phyloP scores from a whole-genome alignment of 768 basidiomycete genomes.

The Lyophyllum atratum region DNA sequence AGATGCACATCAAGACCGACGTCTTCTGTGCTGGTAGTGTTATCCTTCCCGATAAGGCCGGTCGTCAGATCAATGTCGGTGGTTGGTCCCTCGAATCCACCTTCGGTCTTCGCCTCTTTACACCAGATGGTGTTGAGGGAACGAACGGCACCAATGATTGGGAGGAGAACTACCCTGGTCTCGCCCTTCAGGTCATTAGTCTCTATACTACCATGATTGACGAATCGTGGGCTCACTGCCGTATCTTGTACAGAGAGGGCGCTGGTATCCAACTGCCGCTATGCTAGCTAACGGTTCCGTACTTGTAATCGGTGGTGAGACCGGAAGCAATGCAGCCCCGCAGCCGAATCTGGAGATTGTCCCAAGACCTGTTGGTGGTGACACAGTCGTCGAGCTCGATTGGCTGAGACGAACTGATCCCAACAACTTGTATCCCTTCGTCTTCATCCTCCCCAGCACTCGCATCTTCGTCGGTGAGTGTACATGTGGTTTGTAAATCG shows the following conservation, averaged over 20 bases:
- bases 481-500: not conserved
- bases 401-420: conserved; percentile 76
- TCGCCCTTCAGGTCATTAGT: conserved; percentile 58
- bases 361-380: conserved; percentile 65
- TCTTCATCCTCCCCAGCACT: conserved; percentile 69
- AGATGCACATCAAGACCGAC: conserved; percentile 75
- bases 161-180: conserved; percentile 66
- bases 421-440: conserved; percentile 79
- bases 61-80: conserved; percentile 64
- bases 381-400: conserved; percentile 60
- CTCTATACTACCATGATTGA: not conserved
- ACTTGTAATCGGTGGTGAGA: conserved; percentile 75
- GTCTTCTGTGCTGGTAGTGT: conserved; percentile 80
- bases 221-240: not conserved
- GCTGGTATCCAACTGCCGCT: conserved; percentile 75
- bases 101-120: conserved; percentile 72
- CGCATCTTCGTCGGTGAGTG: conserved; percentile 68
- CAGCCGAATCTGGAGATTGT: conserved; percentile 73
- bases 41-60: conserved; percentile 74
- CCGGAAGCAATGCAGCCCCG: conserved; percentile 64
- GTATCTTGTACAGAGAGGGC: conserved; percentile 42
- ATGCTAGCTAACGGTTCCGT: conserved; percentile 75
- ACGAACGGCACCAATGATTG: conserved; percentile 78
- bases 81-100: conserved; percentile 75
- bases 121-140: conserved; percentile 66